A percentile compares a stretch with the other conserved stretches of the same genome.
phyloP scores from a whole-genome alignment of 2,329 filamentous ascomycete species.

The Phaeosphaeria sp. region DNA sequence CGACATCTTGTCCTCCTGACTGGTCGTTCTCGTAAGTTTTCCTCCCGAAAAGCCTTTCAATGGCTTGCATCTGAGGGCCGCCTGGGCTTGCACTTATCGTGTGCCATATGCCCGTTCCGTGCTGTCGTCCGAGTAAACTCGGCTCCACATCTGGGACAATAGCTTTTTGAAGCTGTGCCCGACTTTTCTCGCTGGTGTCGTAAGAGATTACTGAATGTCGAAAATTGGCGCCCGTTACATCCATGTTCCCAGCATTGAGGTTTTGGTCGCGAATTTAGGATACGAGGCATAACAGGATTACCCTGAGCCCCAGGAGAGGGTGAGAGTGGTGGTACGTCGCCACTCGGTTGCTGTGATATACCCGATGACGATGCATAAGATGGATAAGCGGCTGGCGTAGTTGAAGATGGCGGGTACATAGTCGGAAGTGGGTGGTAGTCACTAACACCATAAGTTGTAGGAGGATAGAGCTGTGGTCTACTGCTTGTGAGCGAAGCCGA shows the following conservation, averaged over 20 bases:
- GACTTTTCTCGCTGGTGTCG: slow-evolving; percentile 95
- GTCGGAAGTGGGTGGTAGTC: slow-evolving; percentile 44
- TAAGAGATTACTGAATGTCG: slow-evolving; percentile 92
- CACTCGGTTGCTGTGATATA: slow-evolving; percentile 24
- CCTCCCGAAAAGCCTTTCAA: slow-evolving; percentile 5
- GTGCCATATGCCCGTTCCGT: slow-evolving; percentile 81
- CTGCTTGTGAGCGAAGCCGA: slow-evolving; percentile 12
- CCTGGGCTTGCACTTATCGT: slow-evolving; percentile 90
- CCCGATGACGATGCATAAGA: slow-evolving; percentile 38
- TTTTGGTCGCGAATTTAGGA: slow-evolving; percentile 82
- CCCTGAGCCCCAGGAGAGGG: slow-evolving; percentile 34
- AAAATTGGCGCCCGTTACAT: slow-evolving; percentile 94
- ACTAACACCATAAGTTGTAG: slow-evolving; percentile 41
- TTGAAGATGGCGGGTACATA: slow-evolving; percentile 45
- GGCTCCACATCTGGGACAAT: slow-evolving; percentile 88
- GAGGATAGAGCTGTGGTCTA: slow-evolving; percentile 42
- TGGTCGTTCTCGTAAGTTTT: not conserved
- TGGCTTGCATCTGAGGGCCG: slow-evolving; percentile 52
- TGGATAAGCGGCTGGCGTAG: slow-evolving; percentile 39
- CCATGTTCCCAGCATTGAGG: slow-evolving; percentile 97
- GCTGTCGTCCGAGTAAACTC: slow-evolving; percentile 91
- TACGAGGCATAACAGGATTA: slow-evolving; percentile 54
- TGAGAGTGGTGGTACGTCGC: slow-evolving; percentile 31
- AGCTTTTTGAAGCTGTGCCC: slow-evolving; percentile 85
- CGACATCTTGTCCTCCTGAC: not conserved